These are phyloP conservation scores for Quercus phellos DNA, from an alignment of 331 rosid species.

Conservation along the genomic window DNA sequence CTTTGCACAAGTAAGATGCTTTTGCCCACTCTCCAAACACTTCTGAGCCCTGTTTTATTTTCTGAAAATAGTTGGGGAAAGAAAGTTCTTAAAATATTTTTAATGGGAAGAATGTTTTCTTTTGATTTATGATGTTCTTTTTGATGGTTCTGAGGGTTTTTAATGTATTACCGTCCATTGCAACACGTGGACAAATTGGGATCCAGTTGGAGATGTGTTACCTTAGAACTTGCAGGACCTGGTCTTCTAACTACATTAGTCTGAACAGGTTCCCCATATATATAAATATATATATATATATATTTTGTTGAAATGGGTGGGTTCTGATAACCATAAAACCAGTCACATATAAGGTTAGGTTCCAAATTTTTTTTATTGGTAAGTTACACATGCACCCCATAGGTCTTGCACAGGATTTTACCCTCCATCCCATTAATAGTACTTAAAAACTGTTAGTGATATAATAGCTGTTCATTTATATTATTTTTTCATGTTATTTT, in stretches of 20 bases:
- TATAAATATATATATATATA: background rate
- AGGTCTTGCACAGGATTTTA: no score
- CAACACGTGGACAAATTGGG: background rate
- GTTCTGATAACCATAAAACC: background rate
- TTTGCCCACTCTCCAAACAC: background rate
- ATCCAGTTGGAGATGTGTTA: background rate
- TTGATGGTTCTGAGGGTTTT: background rate
- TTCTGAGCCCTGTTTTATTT: background rate
- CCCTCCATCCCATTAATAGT: no score
- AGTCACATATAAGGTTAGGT: background rate
- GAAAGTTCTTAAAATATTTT: background rate
- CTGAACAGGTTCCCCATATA: background rate
- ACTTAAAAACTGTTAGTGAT: no score
- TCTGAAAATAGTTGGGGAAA: background rate
- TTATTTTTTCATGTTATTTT: no score
- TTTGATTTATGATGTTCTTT: background rate
- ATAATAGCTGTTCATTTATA: no score
- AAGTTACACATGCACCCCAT: no score
- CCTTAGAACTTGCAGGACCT: background rate
- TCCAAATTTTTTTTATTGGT: background rate
- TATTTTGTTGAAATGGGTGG: background rate
- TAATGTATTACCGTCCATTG: background rate
- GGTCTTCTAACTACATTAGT: background rate
- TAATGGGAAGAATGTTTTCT: background rate
- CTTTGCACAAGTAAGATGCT: slow-evolving; percentile 53